Evolutionary conservation across 495 filamentous ascomycete genomes (phyloP), one percentile per base, ranked within the genome.

Genomic region (Durotheca rogersii): DNA sequence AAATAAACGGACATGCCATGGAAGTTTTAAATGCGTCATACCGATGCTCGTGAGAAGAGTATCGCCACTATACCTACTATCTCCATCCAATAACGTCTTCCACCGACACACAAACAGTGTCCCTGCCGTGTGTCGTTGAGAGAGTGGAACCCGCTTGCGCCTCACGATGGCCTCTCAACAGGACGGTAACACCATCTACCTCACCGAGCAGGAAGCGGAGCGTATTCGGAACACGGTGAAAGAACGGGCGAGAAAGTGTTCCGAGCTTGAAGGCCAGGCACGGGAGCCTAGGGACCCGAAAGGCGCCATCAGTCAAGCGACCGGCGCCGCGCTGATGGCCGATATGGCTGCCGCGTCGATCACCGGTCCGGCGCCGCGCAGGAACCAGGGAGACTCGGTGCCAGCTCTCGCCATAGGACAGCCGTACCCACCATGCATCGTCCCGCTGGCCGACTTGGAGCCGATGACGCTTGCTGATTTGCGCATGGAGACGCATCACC

Each of bases 401-500:
- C 45, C 56, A 42, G 60, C 58, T 38, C 35, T 67, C 30, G 47
- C 53, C 16, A 53, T 70, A 25, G 65, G 67, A 6, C 37, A 60
- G n/a, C 50, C 61, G 50, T 68, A 70, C 43, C 63, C 66, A 11
- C 67, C 67, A n/a, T 68, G 61, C 44, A 53, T 41, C 44, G 15
- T 49, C 31, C n/a, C 55, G 15, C 41, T 67, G 18, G 19, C 56
- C 29, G 42, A 60, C 12, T 38, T 70, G n/a, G 25, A 67, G 47
- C 66, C 65, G 2, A 64, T 70, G 43, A 60, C 48, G 20, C 30
- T 61, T 12, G 38, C 49, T 20, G 65, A 70, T 32, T 52, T 80
- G 1, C 33, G 12, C 16, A 54, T 76, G 11, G 73, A 79, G 20
- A 77, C 67, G 10, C 75, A 77, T 51, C 72, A 79, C 50, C 63